Base-by-base conservation (phyloP, 805 yeast genomes). In the Candida sithepensis region DNA sequence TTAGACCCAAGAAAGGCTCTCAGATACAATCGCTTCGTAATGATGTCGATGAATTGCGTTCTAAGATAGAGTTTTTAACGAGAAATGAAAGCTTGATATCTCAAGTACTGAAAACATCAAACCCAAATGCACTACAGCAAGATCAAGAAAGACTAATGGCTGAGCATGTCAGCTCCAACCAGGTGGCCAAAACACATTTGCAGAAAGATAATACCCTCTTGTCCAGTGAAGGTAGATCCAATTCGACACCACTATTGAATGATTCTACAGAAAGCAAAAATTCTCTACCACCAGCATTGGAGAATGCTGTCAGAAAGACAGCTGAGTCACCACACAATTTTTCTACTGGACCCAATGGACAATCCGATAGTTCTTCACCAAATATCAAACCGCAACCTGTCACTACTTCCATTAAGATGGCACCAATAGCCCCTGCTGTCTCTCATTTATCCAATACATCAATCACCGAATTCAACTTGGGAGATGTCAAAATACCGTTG, bases 1-100 rank as follows among this genome's bases (percentile, higher is more conserved):
- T 89, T 65, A 77, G 90, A 59, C 97, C 97, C 3, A 84, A 88
- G 57, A 90, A 89, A 65, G 97, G 97, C 0, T 84, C 92, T 1
- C 97, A 90, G 64, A 82, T 90, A 23, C 96, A 89, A 57, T 76
- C 84, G 45, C 70, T 91, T 57, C 77, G 90, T 55, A 87, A 86
- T 56, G 97, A 91, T 56, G 90, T 89, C 5, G 91, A 86, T 59
- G 92, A 85, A 55, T 68, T 89, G 54, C 82, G 84, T 56, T 73
- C 84, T 38, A 83, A 85, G 69, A 82, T 86, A 56, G 88, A 84
- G 58, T 74, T 77, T 65, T 65, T 83, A 41, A 75, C 79, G 36
- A 75, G 80, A 60, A 85, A 82, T 68, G 92, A 85, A 66, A 75
- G 79, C 22, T 64, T 85, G 4, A 77, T 85, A 37, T 80, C 89